Conservation (phyloP, 2,329 filamentous ascomycete genomes). For the Drechslerella coelobrocha region DNA sequence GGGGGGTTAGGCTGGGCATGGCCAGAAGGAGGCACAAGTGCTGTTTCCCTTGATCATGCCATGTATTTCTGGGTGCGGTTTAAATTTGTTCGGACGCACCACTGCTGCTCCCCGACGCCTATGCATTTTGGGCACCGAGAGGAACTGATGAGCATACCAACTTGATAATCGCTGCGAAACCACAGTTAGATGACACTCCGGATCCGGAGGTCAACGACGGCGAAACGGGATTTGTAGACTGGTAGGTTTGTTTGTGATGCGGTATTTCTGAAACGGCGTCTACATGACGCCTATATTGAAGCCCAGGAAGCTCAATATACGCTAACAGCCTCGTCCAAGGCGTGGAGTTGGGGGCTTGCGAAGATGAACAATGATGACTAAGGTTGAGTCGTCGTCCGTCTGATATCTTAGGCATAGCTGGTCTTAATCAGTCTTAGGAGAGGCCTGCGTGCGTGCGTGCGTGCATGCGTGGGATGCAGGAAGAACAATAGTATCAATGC, state of each 20-base stretch:
- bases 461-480: no score
- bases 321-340: no score
- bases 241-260: no score
- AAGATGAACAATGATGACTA: no score
- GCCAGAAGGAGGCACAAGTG: conserved; percentile 40
- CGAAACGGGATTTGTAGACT: neutral
- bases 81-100: conserved; percentile 4
- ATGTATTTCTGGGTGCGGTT: neutral
- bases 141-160: conserved; percentile 37
- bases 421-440: no score
- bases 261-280: no score
- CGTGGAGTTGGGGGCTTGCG: no score
- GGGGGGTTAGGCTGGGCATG: conserved; percentile 2
- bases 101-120: neutral
- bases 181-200: neutral
- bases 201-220: neutral
- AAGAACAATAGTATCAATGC: neutral
- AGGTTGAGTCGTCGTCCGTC: no score
- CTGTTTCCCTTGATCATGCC: conserved; percentile 12
- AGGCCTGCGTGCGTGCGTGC: no score
- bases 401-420: no score
- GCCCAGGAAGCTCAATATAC: no score
- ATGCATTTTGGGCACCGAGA: neutral
- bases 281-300: no score
- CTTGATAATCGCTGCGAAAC: conserved; percentile 22